phyloP scores from a whole-genome alignment of 495 filamentous ascomycete genomes.

The Peziza echinospora region DNA sequence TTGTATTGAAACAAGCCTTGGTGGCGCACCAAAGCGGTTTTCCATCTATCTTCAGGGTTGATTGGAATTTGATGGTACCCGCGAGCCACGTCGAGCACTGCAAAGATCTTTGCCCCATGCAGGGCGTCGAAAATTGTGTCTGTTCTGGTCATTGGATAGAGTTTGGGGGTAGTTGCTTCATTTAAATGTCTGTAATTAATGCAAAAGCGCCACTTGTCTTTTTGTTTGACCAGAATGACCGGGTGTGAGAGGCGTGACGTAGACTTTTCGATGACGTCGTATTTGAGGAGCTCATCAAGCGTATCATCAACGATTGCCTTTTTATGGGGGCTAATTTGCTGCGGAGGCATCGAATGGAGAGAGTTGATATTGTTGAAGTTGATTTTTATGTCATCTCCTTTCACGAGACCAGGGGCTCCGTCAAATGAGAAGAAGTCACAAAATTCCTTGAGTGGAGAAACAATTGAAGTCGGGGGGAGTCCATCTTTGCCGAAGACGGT shows the following conservation, averaged over 20 bases:
- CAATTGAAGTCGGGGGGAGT: background rate
- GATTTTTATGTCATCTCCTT: background rate
- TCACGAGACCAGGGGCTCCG: background rate
- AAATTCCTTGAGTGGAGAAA: background rate
- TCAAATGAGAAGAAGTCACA: background rate
- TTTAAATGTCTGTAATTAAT: conserved; percentile 1
- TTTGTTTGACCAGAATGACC: conserved; percentile 1
- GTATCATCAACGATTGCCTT: background rate
- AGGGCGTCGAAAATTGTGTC: background rate
- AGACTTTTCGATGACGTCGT: background rate
- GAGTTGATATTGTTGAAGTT: background rate
- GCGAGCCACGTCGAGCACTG: background rate
- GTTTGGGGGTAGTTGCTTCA: background rate
- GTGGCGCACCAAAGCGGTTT: background rate
- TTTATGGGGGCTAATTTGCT: background rate
- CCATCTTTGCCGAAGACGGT: background rate
- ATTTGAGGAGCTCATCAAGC: background rate
- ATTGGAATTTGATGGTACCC: background rate
- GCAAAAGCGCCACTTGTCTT: conserved; percentile 13
- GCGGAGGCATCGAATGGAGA: background rate
- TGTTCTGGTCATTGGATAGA: background rate
- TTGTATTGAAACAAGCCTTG: background rate
- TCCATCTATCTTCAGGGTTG: background rate
- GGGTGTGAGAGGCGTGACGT: background rate
- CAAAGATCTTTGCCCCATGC: background rate